Evolutionary conservation across 345 rosid species (phyloP).

Genomic region (Brassica cretica): DNA sequence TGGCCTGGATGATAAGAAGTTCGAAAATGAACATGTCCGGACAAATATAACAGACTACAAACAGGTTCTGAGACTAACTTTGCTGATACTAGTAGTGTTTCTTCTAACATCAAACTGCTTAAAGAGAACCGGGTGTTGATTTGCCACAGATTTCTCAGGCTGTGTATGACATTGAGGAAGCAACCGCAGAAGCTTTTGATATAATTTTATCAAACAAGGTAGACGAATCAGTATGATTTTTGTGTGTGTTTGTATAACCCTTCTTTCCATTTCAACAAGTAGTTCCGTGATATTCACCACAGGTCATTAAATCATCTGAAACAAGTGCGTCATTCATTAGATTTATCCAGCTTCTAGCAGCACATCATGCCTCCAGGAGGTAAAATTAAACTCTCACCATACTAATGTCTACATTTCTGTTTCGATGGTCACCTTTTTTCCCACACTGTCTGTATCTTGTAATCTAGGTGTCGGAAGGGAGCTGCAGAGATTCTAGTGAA

Average conservation of each 20-base stretch:
- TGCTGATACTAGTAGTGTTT: not conserved
- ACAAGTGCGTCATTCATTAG: conserved; percentile 76
- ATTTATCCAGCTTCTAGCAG: conserved; percentile 85
- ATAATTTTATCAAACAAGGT: conserved; percentile 79
- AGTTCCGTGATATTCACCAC: conserved; percentile 27
- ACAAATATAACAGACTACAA: conserved; percentile 69
- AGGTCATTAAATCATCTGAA: conserved; percentile 75
- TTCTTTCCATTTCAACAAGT: not conserved
- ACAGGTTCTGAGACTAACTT: conserved; percentile 52
- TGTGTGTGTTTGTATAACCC: not conserved
- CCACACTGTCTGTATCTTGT: conserved; percentile 7
- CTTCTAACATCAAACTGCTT: not conserved
- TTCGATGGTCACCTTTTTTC: conserved; percentile 22
- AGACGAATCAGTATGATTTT: conserved; percentile 10
- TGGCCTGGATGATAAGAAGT: conserved; percentile 75
- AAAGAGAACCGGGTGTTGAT: not conserved
- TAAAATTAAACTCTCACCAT: conserved; percentile 30
- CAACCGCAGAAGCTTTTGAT: conserved; percentile 75
- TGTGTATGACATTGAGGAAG: conserved; percentile 94
- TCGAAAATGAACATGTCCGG: conserved; percentile 68
- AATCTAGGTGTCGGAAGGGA: conserved; percentile 90
- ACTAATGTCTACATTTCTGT: conserved; percentile 17
- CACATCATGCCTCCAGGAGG: conserved; percentile 94
- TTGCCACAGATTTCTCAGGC: conserved; percentile 76
- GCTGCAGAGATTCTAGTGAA: conserved; percentile 84